These are phyloP conservation scores for Raffaelea albimanens DNA, from an alignment of 2,329 filamentous ascomycete genomes.

Conservation along the genomic window DNA sequence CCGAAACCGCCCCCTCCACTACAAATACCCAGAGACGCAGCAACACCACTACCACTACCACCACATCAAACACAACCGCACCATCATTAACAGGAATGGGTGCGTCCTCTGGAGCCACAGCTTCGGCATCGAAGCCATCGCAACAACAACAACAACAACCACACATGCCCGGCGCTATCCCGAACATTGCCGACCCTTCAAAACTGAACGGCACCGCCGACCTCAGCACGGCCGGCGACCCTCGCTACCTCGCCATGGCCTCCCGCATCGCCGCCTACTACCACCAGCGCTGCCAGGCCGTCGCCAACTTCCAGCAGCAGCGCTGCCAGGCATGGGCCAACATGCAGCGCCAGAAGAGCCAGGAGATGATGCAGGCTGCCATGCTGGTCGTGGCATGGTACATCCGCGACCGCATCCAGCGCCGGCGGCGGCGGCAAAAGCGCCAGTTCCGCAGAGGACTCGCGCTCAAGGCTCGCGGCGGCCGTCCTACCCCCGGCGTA, in stretches of 20 bases:
- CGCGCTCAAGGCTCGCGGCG: not conserved
- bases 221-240: conserved; percentile 19
- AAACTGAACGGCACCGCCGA: not conserved
- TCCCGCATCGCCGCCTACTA: conserved; percentile 38
- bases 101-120: not conserved
- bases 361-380: conserved; percentile 38
- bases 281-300: conserved; percentile 37
- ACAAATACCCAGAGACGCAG: no score
- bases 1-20: not conserved
- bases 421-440: conserved; percentile 30
- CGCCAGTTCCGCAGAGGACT: conserved; percentile 30
- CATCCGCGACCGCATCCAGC: conserved; percentile 35
- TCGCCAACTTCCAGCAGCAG: conserved; percentile 37
- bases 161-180: not conserved
- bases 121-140: not conserved
- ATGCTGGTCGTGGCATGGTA: conserved; percentile 42
- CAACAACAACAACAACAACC: not conserved
- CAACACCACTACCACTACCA: not conserved
- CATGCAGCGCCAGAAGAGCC: conserved; percentile 35
- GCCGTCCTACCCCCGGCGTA: not conserved
- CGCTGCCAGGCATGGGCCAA: conserved; percentile 37
- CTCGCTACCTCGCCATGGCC: conserved; percentile 34
- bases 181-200: not conserved
- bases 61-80: conserved; percentile 2
- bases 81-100: not conserved